Evolutionary conservation across 192 early-diverging fungal species (phyloP).

Genomic region (Oehlia diaphana): DNA sequence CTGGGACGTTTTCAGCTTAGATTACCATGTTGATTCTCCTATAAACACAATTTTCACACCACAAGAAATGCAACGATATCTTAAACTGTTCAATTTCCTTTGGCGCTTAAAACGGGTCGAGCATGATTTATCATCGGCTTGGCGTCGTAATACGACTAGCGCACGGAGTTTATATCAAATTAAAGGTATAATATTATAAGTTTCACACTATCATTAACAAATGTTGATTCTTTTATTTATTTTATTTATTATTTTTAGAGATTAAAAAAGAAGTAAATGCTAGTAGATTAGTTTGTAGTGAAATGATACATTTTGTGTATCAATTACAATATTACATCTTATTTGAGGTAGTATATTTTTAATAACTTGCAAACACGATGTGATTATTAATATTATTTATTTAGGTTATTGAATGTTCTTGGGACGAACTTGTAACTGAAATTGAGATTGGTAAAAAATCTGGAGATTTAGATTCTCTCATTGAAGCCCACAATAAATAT

Average conservation of each 20-base stretch:
- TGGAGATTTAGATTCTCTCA: constrained; percentile 79
- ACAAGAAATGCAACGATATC: constrained; percentile 75
- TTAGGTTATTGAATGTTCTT: constrained; percentile 83
- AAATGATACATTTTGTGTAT: constrained; percentile 94
- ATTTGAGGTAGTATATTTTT: constrained; percentile 70
- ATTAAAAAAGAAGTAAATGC: constrained; percentile 64
- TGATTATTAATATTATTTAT: neutral
- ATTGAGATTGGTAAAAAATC: constrained; percentile 56
- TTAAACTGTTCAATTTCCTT: constrained; percentile 83
- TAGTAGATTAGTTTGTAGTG: constrained; percentile 65
- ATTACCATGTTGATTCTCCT: constrained; percentile 81
- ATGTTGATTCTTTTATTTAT: neutral
- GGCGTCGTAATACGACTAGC: constrained; percentile 75
- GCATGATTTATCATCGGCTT: constrained; percentile 67
- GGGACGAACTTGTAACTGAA: constrained; percentile 71
- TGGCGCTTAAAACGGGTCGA: constrained; percentile 90
- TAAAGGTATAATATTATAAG: constrained; percentile 34
- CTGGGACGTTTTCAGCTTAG: constrained; percentile 93
- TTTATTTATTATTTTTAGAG: constrained; percentile 28
- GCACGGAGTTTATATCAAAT: constrained; percentile 53
- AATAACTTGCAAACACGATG: neutral
- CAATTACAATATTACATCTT: constrained; percentile 93
- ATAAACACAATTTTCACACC: constrained; percentile 82
- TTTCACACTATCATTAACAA: neutral
- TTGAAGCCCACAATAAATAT: constrained; percentile 78